Conservation (phyloP, 2,329 filamentous ascomycete genomes). For the Hypoxylon sp. region DNA sequence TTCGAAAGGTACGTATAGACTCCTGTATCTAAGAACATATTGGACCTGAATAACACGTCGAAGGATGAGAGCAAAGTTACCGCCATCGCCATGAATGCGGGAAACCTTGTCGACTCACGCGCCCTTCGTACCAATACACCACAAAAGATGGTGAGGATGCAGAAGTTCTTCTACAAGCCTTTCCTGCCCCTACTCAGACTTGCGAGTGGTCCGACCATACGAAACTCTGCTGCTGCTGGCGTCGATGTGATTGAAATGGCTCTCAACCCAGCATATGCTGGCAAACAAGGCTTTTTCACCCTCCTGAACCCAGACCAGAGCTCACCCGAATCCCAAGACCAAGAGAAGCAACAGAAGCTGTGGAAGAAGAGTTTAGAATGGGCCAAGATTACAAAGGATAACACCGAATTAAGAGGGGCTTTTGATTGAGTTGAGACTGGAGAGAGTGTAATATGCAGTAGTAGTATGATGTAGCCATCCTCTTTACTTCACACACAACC, state of each 20-base stretch:
- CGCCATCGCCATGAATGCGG: constrained; percentile 46
- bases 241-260: constrained; percentile 32
- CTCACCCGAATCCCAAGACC: constrained; percentile 41
- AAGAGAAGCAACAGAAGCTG: constrained; percentile 39
- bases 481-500: too few species aligned
- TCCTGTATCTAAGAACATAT: not conserved
- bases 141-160: constrained; percentile 41
- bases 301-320: constrained; percentile 35
- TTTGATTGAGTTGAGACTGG: too few species aligned
- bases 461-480: too few species aligned
- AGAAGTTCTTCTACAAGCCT: constrained; percentile 46
- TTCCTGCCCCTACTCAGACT: constrained; percentile 49
- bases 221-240: constrained; percentile 50
- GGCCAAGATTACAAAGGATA: constrained; percentile 26
- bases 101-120: constrained; percentile 54
- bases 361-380: constrained; percentile 44
- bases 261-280: constrained; percentile 44
- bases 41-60: not conserved
- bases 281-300: constrained; percentile 54
- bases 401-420: too few species aligned
- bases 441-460: too few species aligned
- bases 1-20: constrained; percentile 43
- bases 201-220: constrained; percentile 50
- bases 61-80: constrained; percentile 47
- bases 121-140: constrained; percentile 55